Conservation (phyloP, 2,329 filamentous ascomycete species). For the Monosporascus sp. region DNA sequence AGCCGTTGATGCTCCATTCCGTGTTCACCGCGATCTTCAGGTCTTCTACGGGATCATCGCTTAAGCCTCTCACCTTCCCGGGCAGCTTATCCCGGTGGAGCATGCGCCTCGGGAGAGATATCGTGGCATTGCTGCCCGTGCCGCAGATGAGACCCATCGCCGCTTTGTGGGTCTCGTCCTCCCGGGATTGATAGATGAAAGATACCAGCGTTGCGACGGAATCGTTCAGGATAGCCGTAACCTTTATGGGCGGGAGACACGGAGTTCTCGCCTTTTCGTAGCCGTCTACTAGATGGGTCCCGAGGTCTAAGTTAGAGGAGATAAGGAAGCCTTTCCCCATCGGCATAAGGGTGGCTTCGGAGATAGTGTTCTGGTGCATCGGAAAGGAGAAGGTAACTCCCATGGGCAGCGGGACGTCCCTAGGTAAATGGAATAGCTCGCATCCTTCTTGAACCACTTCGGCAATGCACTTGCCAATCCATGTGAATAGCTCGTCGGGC, state of each 20-base stretch:
- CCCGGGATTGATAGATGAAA: conserved; percentile 66
- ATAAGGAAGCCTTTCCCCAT: conserved; percentile 70
- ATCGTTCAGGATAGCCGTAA: conserved; percentile 76
- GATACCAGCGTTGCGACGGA: conserved; percentile 75
- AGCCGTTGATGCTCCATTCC: conserved; percentile 77
- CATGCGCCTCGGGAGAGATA: conserved; percentile 59
- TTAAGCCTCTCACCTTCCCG: conserved; percentile 41
- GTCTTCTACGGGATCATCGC: conserved; percentile 40
- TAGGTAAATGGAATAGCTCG: conserved; percentile 35
- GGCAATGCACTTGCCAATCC: conserved; percentile 75
- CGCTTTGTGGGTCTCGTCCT: conserved; percentile 56
- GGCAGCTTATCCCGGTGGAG: conserved; percentile 60
- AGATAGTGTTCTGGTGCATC: conserved; percentile 58
- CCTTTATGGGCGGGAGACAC: conserved; percentile 58
- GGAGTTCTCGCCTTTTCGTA: conserved; percentile 46
- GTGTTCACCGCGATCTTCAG: conserved; percentile 75
- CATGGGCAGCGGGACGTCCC: conserved; percentile 47
- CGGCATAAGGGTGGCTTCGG: conserved; percentile 57
- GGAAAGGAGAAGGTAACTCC: conserved; percentile 69
- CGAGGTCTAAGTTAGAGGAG: conserved; percentile 54
- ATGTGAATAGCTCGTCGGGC: conserved; percentile 69
- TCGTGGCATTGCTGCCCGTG: conserved; percentile 76
- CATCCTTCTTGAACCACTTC: conserved; percentile 61
- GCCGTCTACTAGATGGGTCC: conserved; percentile 51
- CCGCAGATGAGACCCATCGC: conserved; percentile 78